Evolutionary conservation across 2,329 filamentous ascomycete genomes (phyloP).

Genomic region (Monosporascus ibericus): DNA sequence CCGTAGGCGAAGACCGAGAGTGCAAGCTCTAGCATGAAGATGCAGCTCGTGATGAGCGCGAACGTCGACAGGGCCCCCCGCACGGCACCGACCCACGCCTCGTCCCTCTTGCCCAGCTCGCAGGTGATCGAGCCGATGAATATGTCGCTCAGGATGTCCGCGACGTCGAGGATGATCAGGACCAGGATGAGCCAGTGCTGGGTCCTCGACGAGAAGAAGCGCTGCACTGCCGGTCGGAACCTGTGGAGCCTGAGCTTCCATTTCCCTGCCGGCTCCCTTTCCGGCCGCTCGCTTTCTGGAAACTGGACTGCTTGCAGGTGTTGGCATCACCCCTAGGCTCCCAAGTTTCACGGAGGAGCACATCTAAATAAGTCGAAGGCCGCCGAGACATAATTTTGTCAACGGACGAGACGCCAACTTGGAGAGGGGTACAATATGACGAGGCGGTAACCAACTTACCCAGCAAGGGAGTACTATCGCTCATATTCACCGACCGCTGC

Average conservation of each 20-base stretch:
- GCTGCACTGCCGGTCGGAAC: slow-evolving; percentile 9
- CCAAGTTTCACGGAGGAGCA: neutral
- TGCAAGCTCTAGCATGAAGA: slow-evolving; percentile 60
- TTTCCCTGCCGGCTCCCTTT: neutral
- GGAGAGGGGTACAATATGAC: neutral
- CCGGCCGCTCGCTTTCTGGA: neutral
- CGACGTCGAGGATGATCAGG: slow-evolving; percentile 40
- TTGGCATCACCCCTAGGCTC: neutral
- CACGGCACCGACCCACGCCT: slow-evolving; percentile 35
- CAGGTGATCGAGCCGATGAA: slow-evolving; percentile 44
- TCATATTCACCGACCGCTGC: slow-evolving; percentile 7
- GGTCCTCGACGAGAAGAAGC: slow-evolving; percentile 27
- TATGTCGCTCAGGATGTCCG: slow-evolving; percentile 39
- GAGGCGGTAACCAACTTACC: slow-evolving; percentile 11
- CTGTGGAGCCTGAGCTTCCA: slow-evolving; percentile 6
- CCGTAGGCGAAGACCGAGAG: slow-evolving; percentile 58
- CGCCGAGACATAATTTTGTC: too few relatives aligned
- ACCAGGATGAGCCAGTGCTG: slow-evolving; percentile 41
- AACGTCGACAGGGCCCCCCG: slow-evolving; percentile 39
- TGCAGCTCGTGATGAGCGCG: slow-evolving; percentile 53
- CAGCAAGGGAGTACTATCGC: slow-evolving; percentile 15
- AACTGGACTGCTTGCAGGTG: slow-evolving; percentile 3
- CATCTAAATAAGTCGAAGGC: neutral
- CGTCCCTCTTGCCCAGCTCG: slow-evolving; percentile 33
- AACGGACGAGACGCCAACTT: neutral